phyloP scores from a whole-genome alignment of 2,329 filamentous ascomycete genomes.

The Bisporella sp. region DNA sequence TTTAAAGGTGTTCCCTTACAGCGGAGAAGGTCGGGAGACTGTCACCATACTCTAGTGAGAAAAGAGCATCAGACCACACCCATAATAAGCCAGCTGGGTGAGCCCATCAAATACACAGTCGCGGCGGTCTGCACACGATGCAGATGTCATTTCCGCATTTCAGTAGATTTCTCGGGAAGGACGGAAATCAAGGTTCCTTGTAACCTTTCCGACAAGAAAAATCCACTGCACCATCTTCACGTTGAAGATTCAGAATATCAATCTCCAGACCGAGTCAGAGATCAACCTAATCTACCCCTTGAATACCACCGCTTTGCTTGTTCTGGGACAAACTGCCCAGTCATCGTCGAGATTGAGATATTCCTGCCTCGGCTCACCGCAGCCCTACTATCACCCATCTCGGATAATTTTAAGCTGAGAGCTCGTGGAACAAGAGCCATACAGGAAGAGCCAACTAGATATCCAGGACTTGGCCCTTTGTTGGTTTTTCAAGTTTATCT shows the following conservation, averaged over 20 bases:
- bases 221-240: constrained; percentile 56
- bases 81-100: constrained; percentile 26
- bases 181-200: constrained; percentile 24
- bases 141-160: constrained; percentile 53
- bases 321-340: constrained; percentile 49
- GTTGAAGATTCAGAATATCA: constrained; percentile 31
- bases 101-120: constrained; percentile 43
- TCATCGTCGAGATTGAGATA: constrained; percentile 43
- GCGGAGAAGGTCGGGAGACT: constrained; percentile 35
- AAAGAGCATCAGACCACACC: constrained; percentile 49
- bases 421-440: constrained; percentile 46
- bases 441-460: constrained; percentile 42
- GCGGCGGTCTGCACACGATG: constrained; percentile 56
- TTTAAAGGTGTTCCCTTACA: constrained; percentile 26
- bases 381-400: constrained; percentile 43
- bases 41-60: constrained; percentile 50
- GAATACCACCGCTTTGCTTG: constrained; percentile 50
- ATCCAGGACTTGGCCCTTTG: constrained; percentile 41
- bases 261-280: constrained; percentile 23
- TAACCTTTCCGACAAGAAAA: constrained; percentile 33
- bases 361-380: constrained; percentile 43
- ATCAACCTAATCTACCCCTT: constrained; percentile 16
- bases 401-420: constrained; percentile 43
- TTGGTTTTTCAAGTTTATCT: constrained; percentile 46
- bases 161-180: constrained; percentile 42